Conservation (phyloP, 495 filamentous ascomycete species). For the Penicillium coffeae region DNA sequence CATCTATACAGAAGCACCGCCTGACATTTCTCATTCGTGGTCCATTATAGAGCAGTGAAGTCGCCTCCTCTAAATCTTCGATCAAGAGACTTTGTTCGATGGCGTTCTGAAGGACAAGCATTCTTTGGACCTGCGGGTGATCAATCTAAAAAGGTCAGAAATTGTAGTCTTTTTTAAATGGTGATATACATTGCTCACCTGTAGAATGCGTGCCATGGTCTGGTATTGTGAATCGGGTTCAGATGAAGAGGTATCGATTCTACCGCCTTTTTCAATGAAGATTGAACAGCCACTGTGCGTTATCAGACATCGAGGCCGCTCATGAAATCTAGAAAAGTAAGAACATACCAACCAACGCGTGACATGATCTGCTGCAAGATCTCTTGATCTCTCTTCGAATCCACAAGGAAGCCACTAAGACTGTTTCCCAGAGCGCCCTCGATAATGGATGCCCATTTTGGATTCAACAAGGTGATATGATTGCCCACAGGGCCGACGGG, state of each 20-base stretch:
- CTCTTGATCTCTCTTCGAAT: slow-evolving; percentile 63
- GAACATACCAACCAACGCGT: slow-evolving; percentile 47
- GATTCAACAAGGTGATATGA: slow-evolving; percentile 68
- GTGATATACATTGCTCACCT: slow-evolving; percentile 31
- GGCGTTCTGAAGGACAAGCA: slow-evolving; percentile 74
- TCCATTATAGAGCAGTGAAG: slow-evolving; percentile 64
- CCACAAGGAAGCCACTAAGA: slow-evolving; percentile 76
- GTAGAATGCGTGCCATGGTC: slow-evolving; percentile 74
- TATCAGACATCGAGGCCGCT: background rate
- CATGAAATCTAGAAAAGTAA: background rate
- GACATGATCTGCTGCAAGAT: slow-evolving; percentile 61
- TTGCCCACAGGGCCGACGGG: slow-evolving; percentile 84
- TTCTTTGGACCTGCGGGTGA: slow-evolving; percentile 68
- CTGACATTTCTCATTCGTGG: slow-evolving; percentile 63
- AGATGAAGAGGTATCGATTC: slow-evolving; percentile 58
- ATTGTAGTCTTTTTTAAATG: slow-evolving; percentile 10
- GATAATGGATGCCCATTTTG: slow-evolving; percentile 78
- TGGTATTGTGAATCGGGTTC: slow-evolving; percentile 71
- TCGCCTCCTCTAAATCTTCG: slow-evolving; percentile 58
- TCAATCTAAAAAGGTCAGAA: slow-evolving; percentile 55
- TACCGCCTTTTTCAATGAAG: slow-evolving; percentile 57
- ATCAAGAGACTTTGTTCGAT: slow-evolving; percentile 87
- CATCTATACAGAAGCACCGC: slow-evolving; percentile 60
- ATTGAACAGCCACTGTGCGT: slow-evolving; percentile 52
- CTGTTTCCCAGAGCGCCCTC: slow-evolving; percentile 65